These are phyloP conservation scores for Glebionis coronaria DNA, from an alignment of 129 eudicot species.

Conservation along the genomic window DNA sequence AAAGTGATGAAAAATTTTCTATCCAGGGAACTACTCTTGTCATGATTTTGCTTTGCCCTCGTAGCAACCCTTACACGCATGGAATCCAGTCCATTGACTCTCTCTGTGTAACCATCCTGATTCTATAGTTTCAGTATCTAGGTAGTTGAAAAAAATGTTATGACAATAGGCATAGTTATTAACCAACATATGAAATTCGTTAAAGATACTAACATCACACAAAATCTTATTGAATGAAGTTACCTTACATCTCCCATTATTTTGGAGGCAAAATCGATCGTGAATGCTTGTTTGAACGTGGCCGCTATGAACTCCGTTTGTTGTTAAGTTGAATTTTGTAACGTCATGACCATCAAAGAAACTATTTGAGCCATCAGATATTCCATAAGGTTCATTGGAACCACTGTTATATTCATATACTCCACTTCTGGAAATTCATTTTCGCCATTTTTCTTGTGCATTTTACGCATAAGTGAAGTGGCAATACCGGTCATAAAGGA, in stretches of 20 bases:
- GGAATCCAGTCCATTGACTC: conserved; percentile 50
- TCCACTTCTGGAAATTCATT: conserved; percentile 86
- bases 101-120: conserved; percentile 84
- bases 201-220: not conserved
- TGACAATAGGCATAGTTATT: conserved; percentile 12
- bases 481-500: conserved; percentile 73
- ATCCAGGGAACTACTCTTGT: conserved; percentile 44
- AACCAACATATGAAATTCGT: not conserved
- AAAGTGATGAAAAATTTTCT: conserved; percentile 62
- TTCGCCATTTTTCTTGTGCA: conserved; percentile 37
- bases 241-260: conserved; percentile 81
- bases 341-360: conserved; percentile 48
- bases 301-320: conserved; percentile 79
- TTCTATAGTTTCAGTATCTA: conserved; percentile 22
- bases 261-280: conserved; percentile 66
- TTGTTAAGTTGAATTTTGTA: conserved; percentile 50
- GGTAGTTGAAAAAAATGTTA: conserved; percentile 17
- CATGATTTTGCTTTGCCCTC: conserved; percentile 59
- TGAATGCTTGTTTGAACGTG: conserved; percentile 72
- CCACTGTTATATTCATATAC: conserved; percentile 68
- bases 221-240: conserved; percentile 8
- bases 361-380: conserved; percentile 73
- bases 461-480: conserved; percentile 62
- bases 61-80: conserved; percentile 60
- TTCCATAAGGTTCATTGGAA: conserved; percentile 76